phyloP scores from a whole-genome alignment of 2,329 filamentous ascomycete genomes.

The Trichophyton equinum region DNA sequence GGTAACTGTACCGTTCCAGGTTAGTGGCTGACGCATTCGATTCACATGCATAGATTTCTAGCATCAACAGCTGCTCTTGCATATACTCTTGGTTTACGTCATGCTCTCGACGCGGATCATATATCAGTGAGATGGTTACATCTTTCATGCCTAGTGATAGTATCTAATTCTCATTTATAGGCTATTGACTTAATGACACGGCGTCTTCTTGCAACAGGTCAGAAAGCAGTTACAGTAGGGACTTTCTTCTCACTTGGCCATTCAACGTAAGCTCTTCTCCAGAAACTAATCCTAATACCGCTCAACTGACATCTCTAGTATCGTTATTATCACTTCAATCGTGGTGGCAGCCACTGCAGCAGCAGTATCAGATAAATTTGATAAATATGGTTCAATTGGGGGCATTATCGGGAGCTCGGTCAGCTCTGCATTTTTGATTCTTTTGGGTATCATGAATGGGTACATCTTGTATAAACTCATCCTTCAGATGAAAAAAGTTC shows the following conservation, averaged over 20 bases:
- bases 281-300: not conserved
- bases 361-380: constrained; percentile 68
- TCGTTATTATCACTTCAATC: constrained; percentile 80
- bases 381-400: constrained; percentile 64
- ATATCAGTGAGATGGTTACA: constrained; percentile 41
- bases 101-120: constrained; percentile 97
- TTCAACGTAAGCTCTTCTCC: constrained; percentile 49
- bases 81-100: constrained; percentile 78
- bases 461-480: constrained; percentile 75
- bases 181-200: constrained; percentile 94
- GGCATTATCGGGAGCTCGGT: constrained; percentile 83
- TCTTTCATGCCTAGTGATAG: not conserved
- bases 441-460: constrained; percentile 70
- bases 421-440: constrained; percentile 66
- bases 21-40: not conserved
- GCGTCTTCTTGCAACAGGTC: constrained; percentile 70
- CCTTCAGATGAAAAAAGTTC: constrained; percentile 50
- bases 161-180: constrained; percentile 18
- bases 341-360: constrained; percentile 85
- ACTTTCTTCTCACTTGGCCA: constrained; percentile 92
- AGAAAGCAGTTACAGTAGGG: constrained; percentile 78
- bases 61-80: constrained; percentile 71
- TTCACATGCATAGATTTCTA: constrained; percentile 40
- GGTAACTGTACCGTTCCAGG: not conserved
- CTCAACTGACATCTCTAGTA: constrained; percentile 27